Evolutionary conservation across 768 basidiomycete species (phyloP).

Genomic region (Lanmaoa rubissima): DNA sequence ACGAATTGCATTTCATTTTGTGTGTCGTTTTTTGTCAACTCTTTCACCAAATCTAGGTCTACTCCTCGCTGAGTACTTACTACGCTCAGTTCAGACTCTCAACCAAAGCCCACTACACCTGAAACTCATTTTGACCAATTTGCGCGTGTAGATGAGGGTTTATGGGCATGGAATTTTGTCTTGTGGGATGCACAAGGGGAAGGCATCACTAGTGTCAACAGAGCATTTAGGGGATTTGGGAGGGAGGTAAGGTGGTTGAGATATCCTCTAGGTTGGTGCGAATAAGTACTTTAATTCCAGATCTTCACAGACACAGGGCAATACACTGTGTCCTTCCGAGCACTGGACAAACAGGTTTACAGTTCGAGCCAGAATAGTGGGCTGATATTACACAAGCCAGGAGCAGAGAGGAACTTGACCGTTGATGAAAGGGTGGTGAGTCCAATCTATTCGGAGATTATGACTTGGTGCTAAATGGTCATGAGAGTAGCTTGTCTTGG

Average conservation of each 20-base stretch:
- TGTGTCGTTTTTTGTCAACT: neutral
- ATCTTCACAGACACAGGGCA: slow-evolving; percentile 84
- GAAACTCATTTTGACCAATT: slow-evolving; percentile 59
- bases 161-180: slow-evolving; percentile 77
- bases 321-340: slow-evolving; percentile 63
- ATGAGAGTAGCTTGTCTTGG: slow-evolving; percentile 50
- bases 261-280: neutral
- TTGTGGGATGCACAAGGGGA: slow-evolving; percentile 53
- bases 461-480: neutral
- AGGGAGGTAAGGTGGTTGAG: slow-evolving; percentile 54
- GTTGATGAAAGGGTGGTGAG: slow-evolving; percentile 66
- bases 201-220: slow-evolving; percentile 64
- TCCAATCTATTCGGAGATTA: slow-evolving; percentile 6
- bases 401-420: slow-evolving; percentile 34
- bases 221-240: slow-evolving; percentile 76
- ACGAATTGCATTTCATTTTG: neutral
- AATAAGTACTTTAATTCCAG: slow-evolving; percentile 31
- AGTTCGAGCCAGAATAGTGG: slow-evolving; percentile 21
- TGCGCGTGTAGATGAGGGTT: slow-evolving; percentile 66
- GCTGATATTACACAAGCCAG: slow-evolving; percentile 23
- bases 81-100: slow-evolving; percentile 41
- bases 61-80: slow-evolving; percentile 42
- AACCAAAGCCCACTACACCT: slow-evolving; percentile 41
- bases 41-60: slow-evolving; percentile 14
- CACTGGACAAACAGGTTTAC: slow-evolving; percentile 20